These are phyloP conservation scores for Solanum bulbocastanum DNA, from an alignment of 257 asterid genomes.

Conservation along the genomic window DNA sequence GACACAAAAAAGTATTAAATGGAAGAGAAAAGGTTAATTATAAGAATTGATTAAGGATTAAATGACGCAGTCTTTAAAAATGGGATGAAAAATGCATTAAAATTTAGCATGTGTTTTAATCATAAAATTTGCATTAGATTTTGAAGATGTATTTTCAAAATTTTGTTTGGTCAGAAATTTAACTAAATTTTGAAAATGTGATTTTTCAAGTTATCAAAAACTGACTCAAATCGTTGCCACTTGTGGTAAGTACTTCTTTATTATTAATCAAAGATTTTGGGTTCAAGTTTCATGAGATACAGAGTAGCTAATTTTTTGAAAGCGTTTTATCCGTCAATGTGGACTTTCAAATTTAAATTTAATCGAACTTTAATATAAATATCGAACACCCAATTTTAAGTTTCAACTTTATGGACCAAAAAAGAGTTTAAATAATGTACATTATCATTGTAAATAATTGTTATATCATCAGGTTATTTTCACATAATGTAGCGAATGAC, in stretches of 20 bases:
- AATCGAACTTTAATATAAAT: fast-evolving
- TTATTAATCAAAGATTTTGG: too few species aligned
- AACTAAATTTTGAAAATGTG: background rate
- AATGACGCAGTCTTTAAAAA: background rate
- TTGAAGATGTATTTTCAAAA: background rate
- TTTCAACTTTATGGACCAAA: background rate
- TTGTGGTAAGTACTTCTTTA: too few species aligned
- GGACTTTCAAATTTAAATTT: too few species aligned
- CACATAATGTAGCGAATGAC: background rate
- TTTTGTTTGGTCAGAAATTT: background rate
- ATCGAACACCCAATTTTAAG: background rate
- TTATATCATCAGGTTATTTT: background rate
- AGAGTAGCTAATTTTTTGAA: too few species aligned
- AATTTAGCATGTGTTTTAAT: background rate
- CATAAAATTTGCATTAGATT: background rate
- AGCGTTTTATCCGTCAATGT: too few species aligned
- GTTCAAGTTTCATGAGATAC: fast-evolving
- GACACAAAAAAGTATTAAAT: background rate
- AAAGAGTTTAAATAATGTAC: background rate
- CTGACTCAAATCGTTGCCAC: background rate
- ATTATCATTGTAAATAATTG: background rate
- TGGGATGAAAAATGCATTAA: background rate
- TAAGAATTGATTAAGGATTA: background rate
- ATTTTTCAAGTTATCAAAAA: background rate
- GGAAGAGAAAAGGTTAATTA: background rate